A percentile compares a stretch with the other conserved stretches of the same genome.
Conservation (phyloP, 106 monocot genomes). For the Dioscorea alata region DNA sequence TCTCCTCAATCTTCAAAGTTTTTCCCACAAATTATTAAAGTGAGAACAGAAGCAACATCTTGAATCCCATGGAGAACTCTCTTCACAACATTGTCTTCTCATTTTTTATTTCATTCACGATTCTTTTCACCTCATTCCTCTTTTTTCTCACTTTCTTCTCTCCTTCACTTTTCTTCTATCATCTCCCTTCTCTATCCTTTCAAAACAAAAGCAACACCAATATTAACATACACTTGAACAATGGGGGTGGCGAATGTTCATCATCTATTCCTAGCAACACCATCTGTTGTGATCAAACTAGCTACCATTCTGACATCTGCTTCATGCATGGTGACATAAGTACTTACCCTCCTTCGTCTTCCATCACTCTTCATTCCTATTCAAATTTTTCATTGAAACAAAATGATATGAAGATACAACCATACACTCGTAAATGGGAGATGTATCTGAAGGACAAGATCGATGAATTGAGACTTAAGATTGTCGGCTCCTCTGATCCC, state of each 20-base stretch:
- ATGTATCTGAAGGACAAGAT: constrained; percentile 26
- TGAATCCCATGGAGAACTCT: too few relatives aligned
- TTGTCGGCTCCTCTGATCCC: neutral
- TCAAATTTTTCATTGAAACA: neutral
- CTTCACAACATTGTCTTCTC: too few relatives aligned
- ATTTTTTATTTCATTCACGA: too few relatives aligned
- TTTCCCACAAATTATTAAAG: too few relatives aligned
- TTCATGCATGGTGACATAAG: constrained; percentile 47
- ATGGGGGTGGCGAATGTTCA: too few relatives aligned
- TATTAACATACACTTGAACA: too few relatives aligned
- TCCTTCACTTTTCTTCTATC: neutral
- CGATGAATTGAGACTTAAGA: constrained; percentile 32
- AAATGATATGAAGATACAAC: constrained; percentile 22
- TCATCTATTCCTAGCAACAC: constrained; percentile 2
- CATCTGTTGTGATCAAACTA: constrained; percentile 45
- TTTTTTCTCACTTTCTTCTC: neutral
- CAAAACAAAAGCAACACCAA: too few relatives aligned
- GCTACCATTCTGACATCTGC: constrained; percentile 42
- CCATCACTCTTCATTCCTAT: constrained; percentile 26
- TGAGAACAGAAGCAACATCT: too few relatives aligned
- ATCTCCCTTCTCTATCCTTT: neutral
- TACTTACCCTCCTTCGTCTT: constrained; percentile 16
- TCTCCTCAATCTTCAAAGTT: too few relatives aligned
- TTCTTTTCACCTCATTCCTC: neutral
- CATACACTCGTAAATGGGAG: constrained; percentile 69